phyloP scores from a whole-genome alignment of 768 basidiomycete species.

The Favolaschia claudopus region DNA sequence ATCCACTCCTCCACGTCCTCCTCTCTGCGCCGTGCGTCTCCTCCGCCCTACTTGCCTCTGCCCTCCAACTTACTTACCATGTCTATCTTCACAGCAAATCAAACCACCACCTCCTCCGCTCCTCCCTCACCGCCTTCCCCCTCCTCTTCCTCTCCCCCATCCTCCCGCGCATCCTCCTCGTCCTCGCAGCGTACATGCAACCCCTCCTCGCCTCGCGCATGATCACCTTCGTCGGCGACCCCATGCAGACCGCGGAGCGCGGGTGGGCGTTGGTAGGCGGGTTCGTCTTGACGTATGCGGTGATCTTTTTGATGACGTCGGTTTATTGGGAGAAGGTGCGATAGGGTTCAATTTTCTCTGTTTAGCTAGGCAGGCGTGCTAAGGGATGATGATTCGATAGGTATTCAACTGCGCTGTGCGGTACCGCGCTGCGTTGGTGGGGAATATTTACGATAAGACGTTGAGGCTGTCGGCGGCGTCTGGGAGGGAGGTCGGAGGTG shows the following conservation, averaged over 20 bases:
- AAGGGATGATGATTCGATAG: not conserved
- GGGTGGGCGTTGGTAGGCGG: slow-evolving; percentile 23
- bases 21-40: not conserved
- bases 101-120: slow-evolving; percentile 5
- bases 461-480: slow-evolving; percentile 4
- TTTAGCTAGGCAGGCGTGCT: not conserved
- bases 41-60: not conserved
- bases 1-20: not conserved
- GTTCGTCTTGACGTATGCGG: slow-evolving; percentile 11
- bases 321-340: slow-evolving; percentile 24
- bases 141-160: slow-evolving; percentile 4
- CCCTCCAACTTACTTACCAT: too few relatives aligned
- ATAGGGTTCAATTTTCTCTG: not conserved
- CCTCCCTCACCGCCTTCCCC: slow-evolving; percentile 11
- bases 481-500: slow-evolving; percentile 5
- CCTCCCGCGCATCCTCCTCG: slow-evolving; percentile 1
- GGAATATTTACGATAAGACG: slow-evolving; percentile 16
- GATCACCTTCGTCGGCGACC: slow-evolving; percentile 10
- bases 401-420: slow-evolving; percentile 11
- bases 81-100: not conserved
- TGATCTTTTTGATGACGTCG: slow-evolving; percentile 12
- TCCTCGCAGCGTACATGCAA: slow-evolving; percentile 12
- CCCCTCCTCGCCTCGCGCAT: slow-evolving; percentile 12
- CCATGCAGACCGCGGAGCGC: not conserved
- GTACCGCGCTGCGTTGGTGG: slow-evolving; percentile 12